Evolutionary conservation across 768 basidiomycete genomes (phyloP).

Genomic region (Holtermanniella nyarrowii): DNA sequence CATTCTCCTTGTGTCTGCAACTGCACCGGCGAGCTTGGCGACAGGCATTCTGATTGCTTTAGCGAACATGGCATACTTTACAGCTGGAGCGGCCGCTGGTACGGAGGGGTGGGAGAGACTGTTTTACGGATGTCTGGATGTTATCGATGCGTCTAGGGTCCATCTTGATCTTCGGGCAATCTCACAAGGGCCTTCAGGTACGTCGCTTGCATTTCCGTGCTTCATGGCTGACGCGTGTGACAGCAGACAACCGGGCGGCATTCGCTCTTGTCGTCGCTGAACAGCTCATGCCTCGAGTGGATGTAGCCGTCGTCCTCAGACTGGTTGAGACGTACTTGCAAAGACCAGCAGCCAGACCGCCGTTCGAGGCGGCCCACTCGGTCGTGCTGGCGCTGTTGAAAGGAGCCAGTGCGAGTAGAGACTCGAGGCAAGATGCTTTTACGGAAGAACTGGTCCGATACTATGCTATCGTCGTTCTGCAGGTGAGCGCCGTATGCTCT

Average conservation of each 20-base stretch:
- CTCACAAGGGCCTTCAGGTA: background rate
- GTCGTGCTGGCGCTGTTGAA: slow-evolving; percentile 15
- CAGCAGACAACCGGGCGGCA: background rate
- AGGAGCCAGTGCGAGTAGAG: background rate
- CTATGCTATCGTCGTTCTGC: slow-evolving; percentile 7
- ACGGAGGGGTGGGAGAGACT: slow-evolving; percentile 15
- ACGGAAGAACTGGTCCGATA: slow-evolving; percentile 5
- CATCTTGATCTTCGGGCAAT: background rate
- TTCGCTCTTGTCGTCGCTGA: slow-evolving; percentile 10
- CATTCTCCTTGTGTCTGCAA: background rate
- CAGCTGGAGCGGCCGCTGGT: slow-evolving; percentile 5
- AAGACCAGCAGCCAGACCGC: slow-evolving; percentile 4
- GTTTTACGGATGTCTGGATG: slow-evolving; percentile 16
- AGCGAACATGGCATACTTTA: slow-evolving; percentile 6
- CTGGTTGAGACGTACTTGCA: background rate
- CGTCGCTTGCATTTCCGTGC: no score
- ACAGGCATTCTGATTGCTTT: slow-evolving; percentile 6
- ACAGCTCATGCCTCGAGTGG: slow-evolving; percentile 11
- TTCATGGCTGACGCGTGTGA: background rate
- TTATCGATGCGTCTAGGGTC: slow-evolving; percentile 5
- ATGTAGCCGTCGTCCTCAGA: background rate
- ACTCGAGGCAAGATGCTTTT: background rate
- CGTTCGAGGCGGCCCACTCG: slow-evolving; percentile 28
- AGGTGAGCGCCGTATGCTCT: slow-evolving; percentile 6
- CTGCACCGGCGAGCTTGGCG: background rate